Evolutionary conservation across 306 rosid genomes (phyloP).

Genomic region (Lablab purpureus): DNA sequence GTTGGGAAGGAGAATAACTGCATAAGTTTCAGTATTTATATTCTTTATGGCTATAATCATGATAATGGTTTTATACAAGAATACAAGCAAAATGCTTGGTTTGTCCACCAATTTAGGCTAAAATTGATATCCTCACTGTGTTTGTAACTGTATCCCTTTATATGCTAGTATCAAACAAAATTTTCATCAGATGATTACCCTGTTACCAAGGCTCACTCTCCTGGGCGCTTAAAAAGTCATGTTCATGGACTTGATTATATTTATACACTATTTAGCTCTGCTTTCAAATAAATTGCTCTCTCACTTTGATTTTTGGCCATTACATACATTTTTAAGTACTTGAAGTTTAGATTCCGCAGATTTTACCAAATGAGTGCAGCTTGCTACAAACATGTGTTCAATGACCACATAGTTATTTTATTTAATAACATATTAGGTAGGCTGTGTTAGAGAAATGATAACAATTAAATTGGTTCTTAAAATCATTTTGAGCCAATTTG

Average conservation of each 20-base stretch:
- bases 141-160: slow-evolving; percentile 42
- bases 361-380: background rate
- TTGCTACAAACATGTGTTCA: background rate
- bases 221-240: no score
- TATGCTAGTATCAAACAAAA: slow-evolving; percentile 51
- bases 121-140: slow-evolving; percentile 41
- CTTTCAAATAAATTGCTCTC: background rate
- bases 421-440: background rate
- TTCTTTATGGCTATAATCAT: slow-evolving; percentile 44
- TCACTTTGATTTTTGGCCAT: background rate
- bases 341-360: background rate
- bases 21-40: slow-evolving; percentile 32
- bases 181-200: slow-evolving; percentile 32
- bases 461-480: background rate
- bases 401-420: no score
- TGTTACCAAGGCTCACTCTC: slow-evolving; percentile 27
- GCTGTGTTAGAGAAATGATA: background rate
- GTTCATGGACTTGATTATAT: slow-evolving; percentile 13
- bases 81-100: slow-evolving; percentile 66
- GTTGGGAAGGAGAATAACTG: slow-evolving; percentile 79
- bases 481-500: background rate
- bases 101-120: slow-evolving; percentile 46
- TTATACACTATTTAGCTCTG: slow-evolving; percentile 8
- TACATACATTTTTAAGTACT: background rate
- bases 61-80: slow-evolving; percentile 50